Evolutionary conservation across 2,329 filamentous ascomycete genomes (phyloP).

Genomic region (Ophiostoma montium): DNA sequence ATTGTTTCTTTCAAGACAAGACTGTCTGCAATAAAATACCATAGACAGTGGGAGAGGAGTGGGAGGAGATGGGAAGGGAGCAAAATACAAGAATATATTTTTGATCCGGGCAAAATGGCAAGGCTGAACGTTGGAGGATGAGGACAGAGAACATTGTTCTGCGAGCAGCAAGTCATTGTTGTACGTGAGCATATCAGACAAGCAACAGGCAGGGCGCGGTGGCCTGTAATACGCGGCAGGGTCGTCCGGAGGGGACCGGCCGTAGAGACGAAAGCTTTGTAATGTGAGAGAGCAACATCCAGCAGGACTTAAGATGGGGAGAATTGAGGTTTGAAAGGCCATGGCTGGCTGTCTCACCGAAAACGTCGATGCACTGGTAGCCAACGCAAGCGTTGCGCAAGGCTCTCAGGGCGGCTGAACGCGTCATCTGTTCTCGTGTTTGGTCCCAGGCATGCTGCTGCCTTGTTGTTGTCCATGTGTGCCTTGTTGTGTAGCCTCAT

Average conservation of each 20-base stretch:
- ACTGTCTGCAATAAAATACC: slow-evolving; percentile 5
- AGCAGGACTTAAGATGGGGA: slow-evolving; percentile 27
- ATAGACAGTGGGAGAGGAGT: background rate
- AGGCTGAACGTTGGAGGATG: background rate
- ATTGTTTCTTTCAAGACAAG: slow-evolving; percentile 7
- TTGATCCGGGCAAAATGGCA: slow-evolving; percentile 1
- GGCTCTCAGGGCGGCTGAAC: background rate
- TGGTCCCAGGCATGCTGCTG: background rate
- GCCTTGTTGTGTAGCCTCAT: slow-evolving; percentile 14
- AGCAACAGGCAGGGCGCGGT: background rate
- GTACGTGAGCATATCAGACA: background rate
- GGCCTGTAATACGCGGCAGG: background rate
- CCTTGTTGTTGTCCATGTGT: background rate
- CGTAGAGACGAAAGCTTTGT: slow-evolving; percentile 5
- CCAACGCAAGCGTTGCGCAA: background rate
- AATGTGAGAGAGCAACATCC: slow-evolving; percentile 48
- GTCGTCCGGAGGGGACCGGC: background rate
- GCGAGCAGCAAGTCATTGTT: background rate
- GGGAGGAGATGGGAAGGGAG: slow-evolving; percentile 26
- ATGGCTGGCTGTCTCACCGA: slow-evolving; percentile 56
- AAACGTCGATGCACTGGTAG: slow-evolving; percentile 14
- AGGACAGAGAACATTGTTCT: background rate
- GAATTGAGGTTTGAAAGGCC: slow-evolving; percentile 18
- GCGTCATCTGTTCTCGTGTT: background rate
- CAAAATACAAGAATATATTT: slow-evolving; percentile 40